Conservation (phyloP, 1,139 yeast species). For the Groenewaldozyma auringiensis region DNA sequence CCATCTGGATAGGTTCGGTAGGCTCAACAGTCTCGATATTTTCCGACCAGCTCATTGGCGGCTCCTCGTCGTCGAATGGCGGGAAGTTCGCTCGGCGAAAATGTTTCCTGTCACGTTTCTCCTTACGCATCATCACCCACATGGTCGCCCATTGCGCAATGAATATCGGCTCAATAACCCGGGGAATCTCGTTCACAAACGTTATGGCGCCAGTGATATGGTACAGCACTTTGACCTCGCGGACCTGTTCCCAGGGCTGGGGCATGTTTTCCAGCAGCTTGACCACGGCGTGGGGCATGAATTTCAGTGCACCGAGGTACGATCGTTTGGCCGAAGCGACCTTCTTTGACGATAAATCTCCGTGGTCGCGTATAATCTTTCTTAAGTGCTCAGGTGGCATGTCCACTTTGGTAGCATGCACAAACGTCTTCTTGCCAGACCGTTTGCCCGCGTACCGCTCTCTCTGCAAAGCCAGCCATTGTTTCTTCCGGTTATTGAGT, state of each 20-base stretch:
- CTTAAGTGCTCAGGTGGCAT: conserved; percentile 95
- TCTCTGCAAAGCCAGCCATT: conserved; percentile 66
- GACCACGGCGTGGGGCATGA: conserved; percentile 89
- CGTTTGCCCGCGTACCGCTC: conserved; percentile 38
- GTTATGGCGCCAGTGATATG: conserved; percentile 94
- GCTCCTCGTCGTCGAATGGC: conserved; percentile 96
- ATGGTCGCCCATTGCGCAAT: conserved; percentile 93
- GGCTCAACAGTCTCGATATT: conserved; percentile 69
- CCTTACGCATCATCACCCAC: conserved; percentile 91
- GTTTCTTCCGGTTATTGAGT: conserved; percentile 40
- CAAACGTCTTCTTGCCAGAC: conserved; percentile 36
- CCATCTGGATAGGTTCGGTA: conserved; percentile 58
- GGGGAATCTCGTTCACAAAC: conserved; percentile 84
- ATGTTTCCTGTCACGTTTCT: conserved; percentile 81
- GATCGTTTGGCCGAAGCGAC: conserved; percentile 86
- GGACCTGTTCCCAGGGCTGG: conserved; percentile 91
- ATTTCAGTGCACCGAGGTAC: conserved; percentile 84
- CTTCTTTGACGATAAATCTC: conserved; percentile 72
- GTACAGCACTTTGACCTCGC: conserved; percentile 81
- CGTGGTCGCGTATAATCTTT: conserved; percentile 75
- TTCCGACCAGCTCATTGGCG: conserved; percentile 77
- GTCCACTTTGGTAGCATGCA: conserved; percentile 59
- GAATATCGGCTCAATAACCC: conserved; percentile 88
- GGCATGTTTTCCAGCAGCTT: conserved; percentile 95
- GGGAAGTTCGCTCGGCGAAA: conserved; percentile 92